Conservation (phyloP, 805 yeast species). For the Kodamaea lidongshanica region DNA sequence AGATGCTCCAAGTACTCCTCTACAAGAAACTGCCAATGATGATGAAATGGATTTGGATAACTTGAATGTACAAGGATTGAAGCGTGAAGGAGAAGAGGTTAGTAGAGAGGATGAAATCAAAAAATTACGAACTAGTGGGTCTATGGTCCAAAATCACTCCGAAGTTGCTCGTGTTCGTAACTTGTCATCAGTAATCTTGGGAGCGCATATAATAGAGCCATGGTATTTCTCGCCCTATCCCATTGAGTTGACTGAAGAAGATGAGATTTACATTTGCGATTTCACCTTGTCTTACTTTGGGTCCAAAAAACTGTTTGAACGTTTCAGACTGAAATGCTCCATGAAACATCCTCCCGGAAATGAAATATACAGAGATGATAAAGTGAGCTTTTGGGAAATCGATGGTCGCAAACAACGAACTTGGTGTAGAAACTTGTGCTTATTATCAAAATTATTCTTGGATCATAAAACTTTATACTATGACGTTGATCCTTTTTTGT, state of each 20-base stretch:
- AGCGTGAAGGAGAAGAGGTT: conserved; percentile 60
- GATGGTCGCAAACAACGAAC: conserved; percentile 95
- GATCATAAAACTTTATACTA: conserved; percentile 96
- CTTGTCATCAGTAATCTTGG: conserved; percentile 70
- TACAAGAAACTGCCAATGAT: conserved; percentile 29
- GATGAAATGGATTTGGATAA: conserved; percentile 83
- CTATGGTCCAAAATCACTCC: conserved; percentile 84
- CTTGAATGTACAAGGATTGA: conserved; percentile 76
- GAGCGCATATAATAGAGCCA: conserved; percentile 90
- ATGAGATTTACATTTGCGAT: conserved; percentile 84
- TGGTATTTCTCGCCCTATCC: conserved; percentile 99
- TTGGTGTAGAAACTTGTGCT: conserved; percentile 94
- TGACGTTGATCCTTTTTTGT: conserved; percentile 96
- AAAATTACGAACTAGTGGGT: conserved; percentile 88
- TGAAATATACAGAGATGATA: conserved; percentile 89
- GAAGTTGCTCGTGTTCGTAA: conserved; percentile 92
- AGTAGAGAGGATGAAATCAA: conserved; percentile 90
- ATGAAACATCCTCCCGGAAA: conserved; percentile 97
- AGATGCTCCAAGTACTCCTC: conserved; percentile 20
- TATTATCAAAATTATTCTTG: conserved; percentile 80
- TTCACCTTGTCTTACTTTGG: conserved; percentile 86
- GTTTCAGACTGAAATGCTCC: conserved; percentile 83
- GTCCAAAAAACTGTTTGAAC: conserved; percentile 81
- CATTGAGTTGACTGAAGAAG: conserved; percentile 87
- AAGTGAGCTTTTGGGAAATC: conserved; percentile 91